Base-by-base conservation (phyloP, 345 rosid genomes). In the Boechera retrofracta region DNA sequence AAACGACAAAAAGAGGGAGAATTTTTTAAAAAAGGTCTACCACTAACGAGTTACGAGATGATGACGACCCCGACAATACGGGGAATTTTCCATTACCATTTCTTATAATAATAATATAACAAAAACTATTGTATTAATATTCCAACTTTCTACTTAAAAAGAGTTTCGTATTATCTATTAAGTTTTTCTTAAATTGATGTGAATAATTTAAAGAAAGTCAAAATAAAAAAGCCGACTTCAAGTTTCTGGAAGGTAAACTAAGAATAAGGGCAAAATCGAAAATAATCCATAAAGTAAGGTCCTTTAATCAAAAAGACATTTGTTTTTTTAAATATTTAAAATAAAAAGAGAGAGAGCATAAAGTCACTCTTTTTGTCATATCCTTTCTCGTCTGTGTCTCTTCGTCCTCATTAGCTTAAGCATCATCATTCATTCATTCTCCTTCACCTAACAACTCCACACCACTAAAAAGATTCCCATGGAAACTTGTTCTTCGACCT, bases 321-420 rank as follows among this genome's bases (percentile, higher is more conserved):
- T n/a, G 3, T 12, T 35, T 10, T 36, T 36, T 36, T 7, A 24
- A 36, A 28, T 7, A 61, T 21, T 21, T 21, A 21, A 69, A 33
- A 38, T 3, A 31, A 49, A 0, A 12, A 45, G 51, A 74, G 61
- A 72, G 32, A 72, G 81, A 79, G 78, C 78, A 73, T 73, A 79
- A 79, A 79, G 82, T 67, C 44, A 73, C 66, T 79, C 71, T 67
- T 67, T 79, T 79, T 79, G 78, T 67, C 78, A 67, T 53, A 26
- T 67, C 82, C 73, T 79, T 67, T 73, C 52, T 73, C 65, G 82
- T 73, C 78, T 73, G 54, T 73, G 82, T 73, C 82, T 73, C 78
- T 61, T 73, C 78, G 74, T 79, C 82, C 65, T 59, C 78, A 61
- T 79, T 62, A 72, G 81, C 81, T 78, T 58, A 59, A 60, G 77